Conservation (phyloP, 495 filamentous ascomycete genomes). For the Cryomyces antarcticus region DNA sequence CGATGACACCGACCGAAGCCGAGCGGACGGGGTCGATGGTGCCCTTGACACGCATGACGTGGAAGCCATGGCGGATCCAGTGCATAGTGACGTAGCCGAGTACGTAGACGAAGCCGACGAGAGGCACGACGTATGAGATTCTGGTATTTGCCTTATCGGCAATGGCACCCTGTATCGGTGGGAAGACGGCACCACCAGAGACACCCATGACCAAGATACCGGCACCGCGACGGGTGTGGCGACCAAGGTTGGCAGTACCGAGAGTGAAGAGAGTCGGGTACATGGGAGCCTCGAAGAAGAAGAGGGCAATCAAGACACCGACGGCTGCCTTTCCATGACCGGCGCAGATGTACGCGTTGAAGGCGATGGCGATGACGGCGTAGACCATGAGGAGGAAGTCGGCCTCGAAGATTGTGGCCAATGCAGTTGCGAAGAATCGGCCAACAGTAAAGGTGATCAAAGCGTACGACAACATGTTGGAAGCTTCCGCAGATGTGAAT, state of each 20-base stretch:
- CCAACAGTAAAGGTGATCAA: constrained; percentile 36
- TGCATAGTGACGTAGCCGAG: constrained; percentile 13
- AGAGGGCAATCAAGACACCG: constrained; percentile 31
- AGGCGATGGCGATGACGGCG: constrained; percentile 15
- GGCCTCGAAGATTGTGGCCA: constrained; percentile 2
- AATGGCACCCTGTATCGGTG: constrained; percentile 10
- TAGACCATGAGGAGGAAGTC: constrained; percentile 9
- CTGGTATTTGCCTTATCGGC: constrained; percentile 7
- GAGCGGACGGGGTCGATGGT: constrained; percentile 1
- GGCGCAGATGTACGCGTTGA: constrained; percentile 16
- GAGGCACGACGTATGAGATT: constrained; percentile 11
- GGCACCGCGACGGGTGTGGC: constrained; percentile 36
- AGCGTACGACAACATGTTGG: constrained; percentile 33
- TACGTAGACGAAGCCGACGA: constrained; percentile 16
- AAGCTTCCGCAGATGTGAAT: constrained; percentile 20
- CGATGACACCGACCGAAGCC: constrained; percentile 7
- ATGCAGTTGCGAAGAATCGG: constrained; percentile 21
- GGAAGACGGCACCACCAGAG: constrained; percentile 10
- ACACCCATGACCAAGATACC: constrained; percentile 37
- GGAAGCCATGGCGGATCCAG: constrained; percentile 11
- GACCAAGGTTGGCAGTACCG: constrained; percentile 36
- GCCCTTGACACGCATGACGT: constrained; percentile 7
- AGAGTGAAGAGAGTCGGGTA: constrained; percentile 45
- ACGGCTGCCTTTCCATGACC: constrained; percentile 24
- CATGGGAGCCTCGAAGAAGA: constrained; percentile 42